These are phyloP conservation scores for Hymenoscyphus repandus DNA, from an alignment of 2,329 filamentous ascomycete genomes.

Conservation along the genomic window DNA sequence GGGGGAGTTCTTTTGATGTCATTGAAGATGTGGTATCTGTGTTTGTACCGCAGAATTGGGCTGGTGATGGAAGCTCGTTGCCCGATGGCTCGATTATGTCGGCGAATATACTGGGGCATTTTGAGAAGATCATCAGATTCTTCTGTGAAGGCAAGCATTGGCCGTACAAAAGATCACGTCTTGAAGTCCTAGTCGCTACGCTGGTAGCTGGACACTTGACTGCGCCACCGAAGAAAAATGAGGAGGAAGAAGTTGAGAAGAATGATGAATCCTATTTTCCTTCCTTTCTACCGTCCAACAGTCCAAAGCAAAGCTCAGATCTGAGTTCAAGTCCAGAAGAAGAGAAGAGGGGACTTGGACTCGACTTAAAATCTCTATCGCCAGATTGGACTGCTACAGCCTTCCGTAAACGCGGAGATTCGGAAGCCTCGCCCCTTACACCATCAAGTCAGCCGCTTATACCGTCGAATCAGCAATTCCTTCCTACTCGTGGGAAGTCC, in stretches of 20 bases:
- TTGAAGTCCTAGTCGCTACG: conserved; percentile 8
- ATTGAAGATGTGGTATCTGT: conserved; percentile 5
- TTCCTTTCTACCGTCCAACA: conserved; percentile 1
- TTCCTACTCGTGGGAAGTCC: background rate
- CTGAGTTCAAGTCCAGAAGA: too few relatives aligned
- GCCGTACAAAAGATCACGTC: conserved; percentile 5
- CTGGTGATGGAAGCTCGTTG: conserved; percentile 1
- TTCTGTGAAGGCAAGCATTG: conserved; percentile 4
- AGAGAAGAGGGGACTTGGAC: background rate
- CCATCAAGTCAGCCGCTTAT: background rate
- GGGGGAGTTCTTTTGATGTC: conserved; percentile 6
- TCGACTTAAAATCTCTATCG: conserved; percentile 2
- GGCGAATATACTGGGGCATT: conserved; percentile 6
- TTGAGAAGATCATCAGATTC: conserved; percentile 10
- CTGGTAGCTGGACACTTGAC: conserved; percentile 5
- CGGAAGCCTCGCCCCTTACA: background rate
- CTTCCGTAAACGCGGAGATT: background rate
- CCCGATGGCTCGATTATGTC: conserved; percentile 8
- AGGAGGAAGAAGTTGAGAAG: background rate
- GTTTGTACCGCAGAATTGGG: conserved; percentile 7
- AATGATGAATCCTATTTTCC: conserved; percentile 5
- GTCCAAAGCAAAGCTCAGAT: background rate
- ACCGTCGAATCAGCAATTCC: background rate
- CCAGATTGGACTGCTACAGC: conserved; percentile 5
- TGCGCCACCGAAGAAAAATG: conserved; percentile 1